These are phyloP conservation scores for Thymus quinquecostatus DNA, from an alignment of 257 asterid genomes.

Conservation along the genomic window DNA sequence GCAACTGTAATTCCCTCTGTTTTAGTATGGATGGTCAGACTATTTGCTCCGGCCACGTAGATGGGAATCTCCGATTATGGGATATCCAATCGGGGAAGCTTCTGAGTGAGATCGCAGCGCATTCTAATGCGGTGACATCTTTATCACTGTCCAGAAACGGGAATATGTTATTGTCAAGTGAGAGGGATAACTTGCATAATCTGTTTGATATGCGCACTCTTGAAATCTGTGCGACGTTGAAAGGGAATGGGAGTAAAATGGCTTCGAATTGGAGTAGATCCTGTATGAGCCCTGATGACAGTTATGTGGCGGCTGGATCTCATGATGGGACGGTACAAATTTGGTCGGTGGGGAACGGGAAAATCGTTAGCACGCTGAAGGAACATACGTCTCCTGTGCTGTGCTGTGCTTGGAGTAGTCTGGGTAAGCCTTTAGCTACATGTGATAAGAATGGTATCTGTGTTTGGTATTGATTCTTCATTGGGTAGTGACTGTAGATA, in stretches of 20 bases:
- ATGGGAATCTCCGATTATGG: constrained; percentile 91
- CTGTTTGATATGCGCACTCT: constrained; percentile 80
- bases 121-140: constrained; percentile 85
- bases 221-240: constrained; percentile 76
- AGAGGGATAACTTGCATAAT: constrained; percentile 90
- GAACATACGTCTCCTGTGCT: constrained; percentile 77
- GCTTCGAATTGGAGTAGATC: constrained; percentile 95
- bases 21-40: constrained; percentile 89
- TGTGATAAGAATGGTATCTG: constrained; percentile 85
- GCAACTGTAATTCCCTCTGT: constrained; percentile 87
- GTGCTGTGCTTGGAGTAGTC: constrained; percentile 84
- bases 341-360: constrained; percentile 73
- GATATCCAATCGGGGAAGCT: constrained; percentile 84
- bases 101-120: constrained; percentile 84
- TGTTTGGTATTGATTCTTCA: constrained; percentile 53
- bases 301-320: constrained; percentile 87
- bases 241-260: constrained; percentile 62
- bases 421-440: constrained; percentile 81
- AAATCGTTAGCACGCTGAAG: constrained; percentile 73
- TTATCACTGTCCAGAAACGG: constrained; percentile 77
- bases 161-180: constrained; percentile 81
- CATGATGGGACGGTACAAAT: constrained; percentile 82
- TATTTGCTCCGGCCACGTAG: constrained; percentile 85
- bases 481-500: not conserved
- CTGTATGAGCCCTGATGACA: constrained; percentile 84